A percentile compares a stretch with the other conserved stretches of the same genome.
Evolutionary conservation across 805 yeast species (phyloP).

Genomic region (Yarrowia alimentaria): DNA sequence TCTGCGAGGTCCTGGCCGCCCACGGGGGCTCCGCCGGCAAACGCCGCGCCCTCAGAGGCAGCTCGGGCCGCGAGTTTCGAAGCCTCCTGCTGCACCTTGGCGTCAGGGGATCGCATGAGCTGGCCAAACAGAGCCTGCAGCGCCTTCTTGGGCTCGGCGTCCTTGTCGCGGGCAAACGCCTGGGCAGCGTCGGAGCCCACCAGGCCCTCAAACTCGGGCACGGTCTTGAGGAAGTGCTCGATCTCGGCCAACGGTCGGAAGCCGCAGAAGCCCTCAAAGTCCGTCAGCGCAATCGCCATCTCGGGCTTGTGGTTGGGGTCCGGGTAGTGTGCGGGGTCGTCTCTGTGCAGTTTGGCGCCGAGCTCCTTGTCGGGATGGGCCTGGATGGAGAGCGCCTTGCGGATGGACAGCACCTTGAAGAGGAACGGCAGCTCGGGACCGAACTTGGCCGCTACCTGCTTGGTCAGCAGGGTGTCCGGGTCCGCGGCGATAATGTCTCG

Average conservation of each 20-base stretch:
- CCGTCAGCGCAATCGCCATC: conserved; percentile 97
- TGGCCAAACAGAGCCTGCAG: conserved; percentile 74
- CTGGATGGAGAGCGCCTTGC: conserved; percentile 90
- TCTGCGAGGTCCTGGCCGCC: conserved; percentile 57
- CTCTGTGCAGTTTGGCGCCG: conserved; percentile 69
- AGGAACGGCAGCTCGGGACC: conserved; percentile 84
- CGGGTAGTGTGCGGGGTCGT: conserved; percentile 92
- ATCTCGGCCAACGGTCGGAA: conserved; percentile 86
- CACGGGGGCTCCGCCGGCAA: conserved; percentile 42
- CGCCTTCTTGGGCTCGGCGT: conserved; percentile 40
- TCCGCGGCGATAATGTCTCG: conserved; percentile 70
- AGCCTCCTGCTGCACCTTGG: conserved; percentile 55
- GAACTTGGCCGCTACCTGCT: conserved; percentile 59
- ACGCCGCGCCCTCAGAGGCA: conserved; percentile 53
- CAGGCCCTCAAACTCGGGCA: conserved; percentile 73
- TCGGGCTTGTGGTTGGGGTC: conserved; percentile 99
- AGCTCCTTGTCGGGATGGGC: conserved; percentile 95
- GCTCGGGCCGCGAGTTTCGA: conserved; percentile 67
- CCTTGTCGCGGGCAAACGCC: conserved; percentile 47
- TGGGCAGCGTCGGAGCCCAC: conserved; percentile 48
- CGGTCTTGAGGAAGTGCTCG: conserved; percentile 59
- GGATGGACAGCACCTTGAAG: conserved; percentile 90
- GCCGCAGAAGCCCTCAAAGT: conserved; percentile 97
- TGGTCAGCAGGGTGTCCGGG: conserved; percentile 53
- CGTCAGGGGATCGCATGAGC: conserved; percentile 80